Base-by-base conservation (phyloP, 1,139 yeast species). In the Candida pseudoviswanathii region DNA sequence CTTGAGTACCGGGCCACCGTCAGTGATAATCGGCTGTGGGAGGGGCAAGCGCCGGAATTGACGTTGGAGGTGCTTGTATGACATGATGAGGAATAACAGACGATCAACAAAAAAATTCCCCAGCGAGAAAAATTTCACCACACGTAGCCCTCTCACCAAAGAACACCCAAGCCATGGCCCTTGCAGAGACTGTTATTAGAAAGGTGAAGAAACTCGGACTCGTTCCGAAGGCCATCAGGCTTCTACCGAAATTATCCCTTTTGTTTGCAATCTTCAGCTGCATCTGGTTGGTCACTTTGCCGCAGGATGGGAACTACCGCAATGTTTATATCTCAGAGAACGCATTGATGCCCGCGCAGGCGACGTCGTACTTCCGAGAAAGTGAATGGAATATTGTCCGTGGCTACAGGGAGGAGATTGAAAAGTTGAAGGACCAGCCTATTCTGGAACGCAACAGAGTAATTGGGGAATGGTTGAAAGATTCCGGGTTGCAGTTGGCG, bases 341-440 rank as follows among this genome's bases (percentile, higher is more conserved):
- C 68, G 99, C 99, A 33, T 75, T 95, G 65, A 85, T 95, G 89
- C 98, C 99, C 9, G 92, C 96, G 0, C 98, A 94, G 65, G 98
- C 94, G 2, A 86, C 86, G 58, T 86, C 96, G 16, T 91, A 90
- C 64, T 95, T 90, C 65, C 77, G 98, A 51, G 98, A 92, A 59
- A 84, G 94, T 46, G 99, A 94, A 62, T 94, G 98, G 97, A 90
- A 92, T 61, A 75, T 89, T 49, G 83, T 91, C 26, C 73, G 98
- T 51, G 99, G 97, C 0, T 91, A 86, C 63, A 77, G 97, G 52
- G 79, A 78, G 41, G 89, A 85, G 56, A 63, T 81, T 46, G 63
- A 53, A 59, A 70, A 68, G 60, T 78, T 63, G 68, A 76, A 62
- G 52, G 58, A 53, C 56, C 73, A 54, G n/a, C 47, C 65, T 3